Evolutionary conservation across 768 basidiomycete species (phyloP).

Genomic region (Daedaleopsis nitida): DNA sequence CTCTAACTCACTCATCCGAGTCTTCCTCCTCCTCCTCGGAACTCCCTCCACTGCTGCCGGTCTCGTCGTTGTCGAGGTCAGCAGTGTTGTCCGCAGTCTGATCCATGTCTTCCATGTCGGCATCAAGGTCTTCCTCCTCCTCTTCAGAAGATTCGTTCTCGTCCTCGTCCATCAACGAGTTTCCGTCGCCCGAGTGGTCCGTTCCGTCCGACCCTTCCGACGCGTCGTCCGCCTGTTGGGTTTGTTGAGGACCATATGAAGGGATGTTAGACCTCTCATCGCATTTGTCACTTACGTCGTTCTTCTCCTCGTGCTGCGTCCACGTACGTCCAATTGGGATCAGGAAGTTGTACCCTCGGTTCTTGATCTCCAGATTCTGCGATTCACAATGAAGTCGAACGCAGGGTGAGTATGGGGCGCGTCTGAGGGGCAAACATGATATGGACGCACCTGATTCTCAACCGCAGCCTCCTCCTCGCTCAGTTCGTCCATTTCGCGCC

Average conservation of each 20-base stretch:
- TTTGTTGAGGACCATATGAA: neutral
- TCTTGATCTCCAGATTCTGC: conserved; percentile 61
- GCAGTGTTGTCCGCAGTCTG: conserved; percentile 42
- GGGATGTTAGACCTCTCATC: neutral
- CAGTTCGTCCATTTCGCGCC: conserved; percentile 79
- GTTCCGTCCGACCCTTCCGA: conserved; percentile 33
- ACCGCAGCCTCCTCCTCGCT: conserved; percentile 84
- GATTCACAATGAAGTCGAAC: neutral
- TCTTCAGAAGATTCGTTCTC: conserved; percentile 38
- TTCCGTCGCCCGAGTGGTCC: conserved; percentile 41
- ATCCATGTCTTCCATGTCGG: conserved; percentile 60
- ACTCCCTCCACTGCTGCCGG: conserved; percentile 2
- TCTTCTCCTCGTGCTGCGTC: conserved; percentile 82
- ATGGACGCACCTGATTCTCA: conserved; percentile 64
- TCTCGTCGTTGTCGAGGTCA: conserved; percentile 50
- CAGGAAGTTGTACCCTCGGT: conserved; percentile 66
- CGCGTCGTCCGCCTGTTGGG: conserved; percentile 37
- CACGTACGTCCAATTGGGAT: conserved; percentile 74
- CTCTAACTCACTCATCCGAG: too few species aligned
- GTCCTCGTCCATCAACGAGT: conserved; percentile 38
- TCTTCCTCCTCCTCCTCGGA: conserved; percentile 4
- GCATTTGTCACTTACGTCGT: conserved; percentile 56
- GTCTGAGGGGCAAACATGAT: neutral
- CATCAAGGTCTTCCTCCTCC: conserved; percentile 55
- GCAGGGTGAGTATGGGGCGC: conserved; percentile 5